A percentile compares a stretch with the other conserved stretches of the same genome.
These are phyloP conservation scores for Hericium alpestre DNA, from an alignment of 768 basidiomycete species.

Conservation along the genomic window DNA sequence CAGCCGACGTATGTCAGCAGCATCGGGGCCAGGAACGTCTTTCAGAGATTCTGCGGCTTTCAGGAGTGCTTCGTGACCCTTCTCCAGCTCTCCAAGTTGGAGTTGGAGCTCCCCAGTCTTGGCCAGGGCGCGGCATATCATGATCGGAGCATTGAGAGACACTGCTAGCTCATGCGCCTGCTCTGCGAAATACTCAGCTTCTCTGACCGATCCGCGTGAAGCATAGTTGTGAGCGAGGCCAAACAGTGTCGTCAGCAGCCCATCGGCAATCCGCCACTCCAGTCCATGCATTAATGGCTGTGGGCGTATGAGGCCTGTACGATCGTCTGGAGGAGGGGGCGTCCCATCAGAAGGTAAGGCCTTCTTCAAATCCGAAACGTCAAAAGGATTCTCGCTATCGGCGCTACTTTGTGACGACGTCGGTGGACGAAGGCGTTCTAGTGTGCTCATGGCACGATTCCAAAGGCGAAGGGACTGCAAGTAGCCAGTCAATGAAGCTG, in stretches of 20 bases:
- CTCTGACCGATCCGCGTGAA: slow-evolving; percentile 68
- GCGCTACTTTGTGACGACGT: slow-evolving; percentile 16
- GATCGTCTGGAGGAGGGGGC: slow-evolving; percentile 1
- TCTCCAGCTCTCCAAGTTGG: slow-evolving; percentile 46
- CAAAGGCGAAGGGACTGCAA: slow-evolving; percentile 68
- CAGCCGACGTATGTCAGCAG: slow-evolving; percentile 46
- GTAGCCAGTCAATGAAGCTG: slow-evolving; percentile 43
- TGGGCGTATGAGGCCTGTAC: slow-evolving; percentile 10
- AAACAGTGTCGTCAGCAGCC: slow-evolving; percentile 56
- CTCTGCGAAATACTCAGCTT: slow-evolving; percentile 75
- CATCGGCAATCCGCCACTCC: slow-evolving; percentile 71
- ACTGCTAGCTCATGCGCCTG: slow-evolving; percentile 68
- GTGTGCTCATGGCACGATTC: slow-evolving; percentile 66
- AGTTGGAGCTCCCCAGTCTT: slow-evolving; percentile 63
- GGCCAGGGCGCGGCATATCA: slow-evolving; percentile 55
- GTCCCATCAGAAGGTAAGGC: slow-evolving; percentile 26
- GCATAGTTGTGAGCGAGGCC: slow-evolving; percentile 56
- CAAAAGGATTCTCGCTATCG: slow-evolving; percentile 50
- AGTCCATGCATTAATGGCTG: slow-evolving; percentile 38
- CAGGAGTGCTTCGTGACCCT: slow-evolving; percentile 44
- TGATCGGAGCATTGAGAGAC: slow-evolving; percentile 53
- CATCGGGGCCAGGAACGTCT: slow-evolving; percentile 42
- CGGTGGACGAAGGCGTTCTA: slow-evolving; percentile 46
- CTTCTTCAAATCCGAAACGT: slow-evolving; percentile 34
- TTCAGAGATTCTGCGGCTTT: slow-evolving; percentile 37